Conservation (phyloP, 2,329 filamentous ascomycete species). For the Beauveria scarabaeidicola region DNA sequence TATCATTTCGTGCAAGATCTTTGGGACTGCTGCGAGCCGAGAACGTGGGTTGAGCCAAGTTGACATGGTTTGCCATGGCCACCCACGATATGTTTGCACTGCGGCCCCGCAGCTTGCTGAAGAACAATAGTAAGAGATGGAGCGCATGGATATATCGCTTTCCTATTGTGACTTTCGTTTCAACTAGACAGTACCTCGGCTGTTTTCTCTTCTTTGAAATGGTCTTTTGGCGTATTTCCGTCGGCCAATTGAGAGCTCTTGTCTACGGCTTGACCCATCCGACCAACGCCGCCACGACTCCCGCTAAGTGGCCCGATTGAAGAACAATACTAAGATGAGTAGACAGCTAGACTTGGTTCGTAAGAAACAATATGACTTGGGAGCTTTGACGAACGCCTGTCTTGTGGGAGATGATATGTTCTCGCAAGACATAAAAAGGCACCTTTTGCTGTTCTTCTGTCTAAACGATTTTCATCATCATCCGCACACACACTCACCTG, state of each 20-base stretch:
- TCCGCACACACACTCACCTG: neutral
- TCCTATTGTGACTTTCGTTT: neutral
- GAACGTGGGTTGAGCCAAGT: neutral
- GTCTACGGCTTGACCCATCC: neutral
- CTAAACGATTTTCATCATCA: neutral
- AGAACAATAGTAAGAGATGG: constrained; percentile 14
- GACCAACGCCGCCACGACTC: constrained; percentile 12
- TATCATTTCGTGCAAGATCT: neutral
- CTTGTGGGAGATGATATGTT: neutral
- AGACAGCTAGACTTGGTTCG: neutral
- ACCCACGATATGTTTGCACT: neutral
- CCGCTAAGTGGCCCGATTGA: neutral
- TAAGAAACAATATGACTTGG: constrained; percentile 15
- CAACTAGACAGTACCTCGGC: neutral
- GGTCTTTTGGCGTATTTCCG: too few species aligned
- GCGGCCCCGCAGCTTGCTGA: neutral
- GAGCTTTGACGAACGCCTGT: constrained; percentile 17
- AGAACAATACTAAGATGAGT: constrained; percentile 22
- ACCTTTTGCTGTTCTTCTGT: neutral
- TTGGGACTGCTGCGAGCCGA: neutral
- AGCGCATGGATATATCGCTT: constrained; percentile 3
- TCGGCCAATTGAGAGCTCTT: neutral
- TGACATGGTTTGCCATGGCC: neutral
- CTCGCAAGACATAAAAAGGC: neutral
- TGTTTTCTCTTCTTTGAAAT: neutral